These are phyloP conservation scores for Spongiforma sp. DNA, from an alignment of 1,284 basidiomycete genomes.

Conservation along the genomic window DNA sequence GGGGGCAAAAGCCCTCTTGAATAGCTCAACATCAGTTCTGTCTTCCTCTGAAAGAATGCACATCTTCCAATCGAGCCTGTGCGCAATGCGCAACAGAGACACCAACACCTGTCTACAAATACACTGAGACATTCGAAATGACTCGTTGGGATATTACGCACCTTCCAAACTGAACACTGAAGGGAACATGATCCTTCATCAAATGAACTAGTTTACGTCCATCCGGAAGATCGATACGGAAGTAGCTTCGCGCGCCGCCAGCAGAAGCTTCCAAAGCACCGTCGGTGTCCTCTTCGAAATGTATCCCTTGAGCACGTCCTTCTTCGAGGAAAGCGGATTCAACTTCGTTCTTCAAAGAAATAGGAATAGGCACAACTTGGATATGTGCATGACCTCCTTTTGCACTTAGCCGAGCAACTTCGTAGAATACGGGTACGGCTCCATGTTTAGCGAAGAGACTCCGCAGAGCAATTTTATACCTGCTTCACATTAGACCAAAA, in stretches of 20 bases:
- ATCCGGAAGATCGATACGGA: conserved; percentile 88
- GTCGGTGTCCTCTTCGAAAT: conserved; percentile 71
- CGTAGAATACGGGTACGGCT: conserved; percentile 79
- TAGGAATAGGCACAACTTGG: conserved; percentile 85
- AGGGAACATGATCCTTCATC: conserved; percentile 77
- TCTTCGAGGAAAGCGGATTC: conserved; percentile 74
- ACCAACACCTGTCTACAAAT: conserved; percentile 76
- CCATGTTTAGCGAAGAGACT: conserved; percentile 75
- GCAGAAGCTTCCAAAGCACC: conserved; percentile 61
- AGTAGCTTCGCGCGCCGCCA: conserved; percentile 73
- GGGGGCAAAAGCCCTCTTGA: conserved; percentile 80
- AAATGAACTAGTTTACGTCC: conserved; percentile 87
- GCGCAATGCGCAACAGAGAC: conserved; percentile 70
- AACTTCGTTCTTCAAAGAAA: conserved; percentile 61
- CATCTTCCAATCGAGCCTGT: conserved; percentile 90
- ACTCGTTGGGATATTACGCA: conserved; percentile 44
- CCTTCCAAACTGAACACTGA: conserved; percentile 94
- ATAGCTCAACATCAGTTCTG: conserved; percentile 76
- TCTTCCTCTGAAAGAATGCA: conserved; percentile 84
- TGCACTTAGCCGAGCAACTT: conserved; percentile 82
- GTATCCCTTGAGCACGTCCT: conserved; percentile 66
- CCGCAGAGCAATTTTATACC: conserved; percentile 80
- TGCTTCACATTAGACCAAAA: conserved; percentile 39
- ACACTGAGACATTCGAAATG: not conserved
- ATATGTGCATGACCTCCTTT: conserved; percentile 96